phyloP scores from a whole-genome alignment of 345 rosid species.

The Balakata baccata region DNA sequence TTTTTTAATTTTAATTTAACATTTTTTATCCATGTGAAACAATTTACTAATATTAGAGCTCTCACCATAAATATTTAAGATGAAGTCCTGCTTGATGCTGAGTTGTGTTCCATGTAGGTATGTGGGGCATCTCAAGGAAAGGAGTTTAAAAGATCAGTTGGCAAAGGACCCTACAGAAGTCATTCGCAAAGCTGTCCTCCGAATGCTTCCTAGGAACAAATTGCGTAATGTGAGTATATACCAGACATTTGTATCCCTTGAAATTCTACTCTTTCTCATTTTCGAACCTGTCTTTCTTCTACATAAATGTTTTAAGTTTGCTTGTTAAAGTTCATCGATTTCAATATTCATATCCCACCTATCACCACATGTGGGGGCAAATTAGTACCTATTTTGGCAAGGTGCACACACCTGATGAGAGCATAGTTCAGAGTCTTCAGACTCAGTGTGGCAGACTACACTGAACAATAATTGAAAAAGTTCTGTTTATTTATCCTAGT shows the following conservation, averaged over 20 bases:
- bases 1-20: not conserved
- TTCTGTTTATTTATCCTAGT: not conserved
- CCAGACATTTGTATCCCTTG: not conserved
- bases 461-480: not conserved
- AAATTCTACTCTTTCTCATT: not conserved
- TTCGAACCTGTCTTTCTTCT: not conserved
- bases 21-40: not conserved
- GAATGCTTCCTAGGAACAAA: slow-evolving; percentile 97
- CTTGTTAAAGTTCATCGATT: not conserved
- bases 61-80: not conserved
- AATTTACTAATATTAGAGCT: not conserved
- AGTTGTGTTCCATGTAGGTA: slow-evolving; percentile 47
- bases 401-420: not conserved
- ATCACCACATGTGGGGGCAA: not conserved
- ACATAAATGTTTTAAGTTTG: not conserved
- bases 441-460: not conserved
- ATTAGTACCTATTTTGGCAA: not conserved
- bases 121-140: slow-evolving; percentile 86
- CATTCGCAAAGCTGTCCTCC: slow-evolving; percentile 91
- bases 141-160: slow-evolving; percentile 89
- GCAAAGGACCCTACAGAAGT: slow-evolving; percentile 96
- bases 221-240: slow-evolving; percentile 70
- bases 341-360: not conserved
- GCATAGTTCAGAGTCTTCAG: not conserved
- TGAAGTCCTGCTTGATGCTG: not conserved